Evolutionary conservation across 2,329 filamentous ascomycete genomes (phyloP).

Genomic region (Akanthomyces muscarius): DNA sequence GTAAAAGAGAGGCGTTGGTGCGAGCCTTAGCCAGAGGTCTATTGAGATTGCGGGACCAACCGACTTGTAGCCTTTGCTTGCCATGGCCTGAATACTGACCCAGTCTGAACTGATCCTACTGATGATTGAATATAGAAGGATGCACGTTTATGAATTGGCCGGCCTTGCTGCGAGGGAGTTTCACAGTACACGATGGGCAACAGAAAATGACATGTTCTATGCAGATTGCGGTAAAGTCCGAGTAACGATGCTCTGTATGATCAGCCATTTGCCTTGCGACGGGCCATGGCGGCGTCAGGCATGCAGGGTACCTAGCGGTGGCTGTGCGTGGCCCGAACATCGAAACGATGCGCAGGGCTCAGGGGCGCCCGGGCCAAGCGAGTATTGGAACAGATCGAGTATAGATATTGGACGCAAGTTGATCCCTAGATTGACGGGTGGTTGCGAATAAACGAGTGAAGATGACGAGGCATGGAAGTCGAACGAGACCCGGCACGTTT

Average conservation of each 20-base stretch:
- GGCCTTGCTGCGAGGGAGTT: background rate
- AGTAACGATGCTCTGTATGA: background rate
- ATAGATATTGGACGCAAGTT: background rate
- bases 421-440: background rate
- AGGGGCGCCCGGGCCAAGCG: background rate
- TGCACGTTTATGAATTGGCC: background rate
- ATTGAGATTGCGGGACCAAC: background rate
- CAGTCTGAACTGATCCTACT: background rate
- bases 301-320: background rate
- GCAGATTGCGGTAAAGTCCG: background rate
- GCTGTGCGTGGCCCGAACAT: background rate
- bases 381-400: background rate
- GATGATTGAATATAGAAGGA: background rate
- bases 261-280: background rate
- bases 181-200: background rate
- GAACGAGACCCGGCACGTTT: background rate
- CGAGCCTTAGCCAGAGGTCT: background rate
- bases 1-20: background rate
- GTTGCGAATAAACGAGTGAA: background rate
- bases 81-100: too few relatives aligned
- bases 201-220: background rate
- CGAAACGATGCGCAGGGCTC: background rate
- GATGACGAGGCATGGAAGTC: background rate
- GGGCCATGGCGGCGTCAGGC: background rate
- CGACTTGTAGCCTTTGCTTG: too few relatives aligned